Percentiles rank a stretch among this genome's conserved stretches.
These are phyloP conservation scores for Colletotrichum chrysophilum DNA, from an alignment of 2,329 filamentous ascomycete genomes.

Conservation along the genomic window DNA sequence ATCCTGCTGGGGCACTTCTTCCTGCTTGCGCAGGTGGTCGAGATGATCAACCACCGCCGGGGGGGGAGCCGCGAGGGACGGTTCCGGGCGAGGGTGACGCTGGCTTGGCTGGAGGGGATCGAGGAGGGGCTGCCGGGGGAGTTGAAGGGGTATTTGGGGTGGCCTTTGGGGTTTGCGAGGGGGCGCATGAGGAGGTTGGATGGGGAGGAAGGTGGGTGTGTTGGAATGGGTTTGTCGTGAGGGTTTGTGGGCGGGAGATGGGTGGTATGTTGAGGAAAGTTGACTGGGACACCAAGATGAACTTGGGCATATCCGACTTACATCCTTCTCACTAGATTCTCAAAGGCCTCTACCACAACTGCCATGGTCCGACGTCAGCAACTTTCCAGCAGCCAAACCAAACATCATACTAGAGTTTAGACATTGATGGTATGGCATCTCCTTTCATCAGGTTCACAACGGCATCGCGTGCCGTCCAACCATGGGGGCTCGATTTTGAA, in stretches of 20 bases:
- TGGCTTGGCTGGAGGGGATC: constrained; percentile 44
- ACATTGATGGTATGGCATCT: background rate
- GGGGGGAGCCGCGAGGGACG: constrained; percentile 23
- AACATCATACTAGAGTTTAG: background rate
- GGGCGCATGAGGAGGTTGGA: constrained; percentile 3
- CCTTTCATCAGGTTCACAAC: background rate
- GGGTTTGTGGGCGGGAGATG: background rate
- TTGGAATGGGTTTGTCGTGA: fast-evolving
- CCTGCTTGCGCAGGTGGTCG: constrained; percentile 32
- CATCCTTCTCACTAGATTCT: background rate
- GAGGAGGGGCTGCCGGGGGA: constrained; percentile 32
- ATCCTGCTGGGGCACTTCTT: constrained; percentile 43
- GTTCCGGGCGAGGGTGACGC: constrained; percentile 31
- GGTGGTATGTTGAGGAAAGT: background rate
- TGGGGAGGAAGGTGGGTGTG: fast-evolving
- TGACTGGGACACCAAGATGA: fast-evolving
- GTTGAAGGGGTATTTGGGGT: constrained; percentile 36
- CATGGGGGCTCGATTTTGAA: fast-evolving
- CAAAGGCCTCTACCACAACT: background rate
- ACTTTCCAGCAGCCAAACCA: background rate
- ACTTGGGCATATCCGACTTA: background rate
- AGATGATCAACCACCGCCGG: background rate
- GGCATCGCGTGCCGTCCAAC: background rate
- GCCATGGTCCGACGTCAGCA: background rate
- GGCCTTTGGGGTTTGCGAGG: constrained; percentile 31